Evolutionary conservation across 1,284 basidiomycete genomes (phyloP).

Genomic region (Cutaneotrichosporon curvatum): DNA sequence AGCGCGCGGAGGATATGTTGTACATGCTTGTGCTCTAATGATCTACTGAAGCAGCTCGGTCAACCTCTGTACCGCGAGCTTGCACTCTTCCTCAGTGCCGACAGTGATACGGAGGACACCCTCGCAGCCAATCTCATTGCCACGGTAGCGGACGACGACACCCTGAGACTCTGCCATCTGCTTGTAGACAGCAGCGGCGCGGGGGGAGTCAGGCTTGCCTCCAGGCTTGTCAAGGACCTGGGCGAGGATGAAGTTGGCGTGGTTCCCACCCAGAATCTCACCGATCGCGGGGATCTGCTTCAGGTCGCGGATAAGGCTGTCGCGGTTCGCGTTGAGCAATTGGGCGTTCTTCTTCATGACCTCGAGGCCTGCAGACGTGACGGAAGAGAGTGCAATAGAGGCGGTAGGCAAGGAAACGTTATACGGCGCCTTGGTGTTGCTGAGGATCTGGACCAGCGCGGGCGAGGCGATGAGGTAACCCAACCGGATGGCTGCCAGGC

Average conservation of each 20-base stretch:
- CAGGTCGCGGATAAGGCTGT: conserved; percentile 48
- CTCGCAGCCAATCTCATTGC: conserved; percentile 75
- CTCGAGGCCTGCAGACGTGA: conserved; percentile 59
- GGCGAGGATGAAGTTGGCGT: conserved; percentile 88
- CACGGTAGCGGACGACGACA: conserved; percentile 86
- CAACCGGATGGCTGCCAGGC: conserved; percentile 85
- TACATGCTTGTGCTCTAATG: neutral
- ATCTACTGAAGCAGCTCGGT: conserved; percentile 23
- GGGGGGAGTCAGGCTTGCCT: conserved; percentile 58
- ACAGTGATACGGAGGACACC: conserved; percentile 87
- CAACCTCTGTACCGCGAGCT: conserved; percentile 47
- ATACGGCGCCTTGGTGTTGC: conserved; percentile 97
- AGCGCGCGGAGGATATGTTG: too few relatives aligned
- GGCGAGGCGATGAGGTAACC: conserved; percentile 87
- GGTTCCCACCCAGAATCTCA: conserved; percentile 65
- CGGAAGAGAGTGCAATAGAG: conserved; percentile 69
- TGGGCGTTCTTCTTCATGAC: conserved; percentile 62
- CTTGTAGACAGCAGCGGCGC: conserved; percentile 70
- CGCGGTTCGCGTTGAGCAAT: conserved; percentile 58
- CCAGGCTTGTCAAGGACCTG: conserved; percentile 59
- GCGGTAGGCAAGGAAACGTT: conserved; percentile 91
- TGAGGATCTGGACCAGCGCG: conserved; percentile 80
- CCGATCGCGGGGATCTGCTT: conserved; percentile 57
- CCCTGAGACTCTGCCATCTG: conserved; percentile 75
- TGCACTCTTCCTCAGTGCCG: conserved; percentile 76